Percentiles rank a stretch among this genome's conserved stretches.
phyloP scores from a whole-genome alignment of 306 rosid genomes.

The Bauhinia variegata region DNA sequence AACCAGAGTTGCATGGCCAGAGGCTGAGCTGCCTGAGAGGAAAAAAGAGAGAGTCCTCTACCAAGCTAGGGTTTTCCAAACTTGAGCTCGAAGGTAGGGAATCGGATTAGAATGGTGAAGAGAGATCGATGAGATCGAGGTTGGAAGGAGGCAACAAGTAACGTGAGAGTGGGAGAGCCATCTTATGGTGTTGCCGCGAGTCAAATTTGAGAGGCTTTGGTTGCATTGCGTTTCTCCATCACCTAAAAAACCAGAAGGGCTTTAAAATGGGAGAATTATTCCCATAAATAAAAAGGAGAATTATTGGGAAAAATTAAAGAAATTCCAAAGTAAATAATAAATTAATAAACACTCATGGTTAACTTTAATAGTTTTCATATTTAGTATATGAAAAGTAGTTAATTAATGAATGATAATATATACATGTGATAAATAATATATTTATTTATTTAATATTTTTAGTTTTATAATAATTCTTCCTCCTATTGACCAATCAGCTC shows the following conservation, averaged over 20 bases:
- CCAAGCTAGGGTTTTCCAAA: conserved; percentile 12
- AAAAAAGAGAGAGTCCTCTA: no score
- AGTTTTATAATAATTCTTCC: no score
- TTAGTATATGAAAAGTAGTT: no score
- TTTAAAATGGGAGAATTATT: no score
- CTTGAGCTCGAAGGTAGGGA: neutral
- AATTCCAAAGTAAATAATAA: no score
- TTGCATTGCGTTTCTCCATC: conserved; percentile 31
- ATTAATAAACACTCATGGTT: no score
- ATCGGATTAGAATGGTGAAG: conserved; percentile 21
- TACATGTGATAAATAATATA: no score
- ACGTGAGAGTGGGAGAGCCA: neutral
- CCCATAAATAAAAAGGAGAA: no score
- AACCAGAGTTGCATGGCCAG: conserved; percentile 86
- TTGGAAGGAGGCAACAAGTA: neutral
- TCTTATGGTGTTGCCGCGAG: neutral
- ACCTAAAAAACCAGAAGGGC: neutral
- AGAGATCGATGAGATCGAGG: conserved; percentile 8
- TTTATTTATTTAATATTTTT: no score
- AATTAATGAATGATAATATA: no score
- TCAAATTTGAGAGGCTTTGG: conserved; percentile 11
- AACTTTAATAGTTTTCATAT: no score
- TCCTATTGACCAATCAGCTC: neutral
- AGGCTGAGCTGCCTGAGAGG: conserved; percentile 28
- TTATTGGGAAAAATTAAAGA: no score